These are phyloP conservation scores for Isatis lusitanica DNA, from an alignment of 441 rosid genomes.

Conservation along the genomic window DNA sequence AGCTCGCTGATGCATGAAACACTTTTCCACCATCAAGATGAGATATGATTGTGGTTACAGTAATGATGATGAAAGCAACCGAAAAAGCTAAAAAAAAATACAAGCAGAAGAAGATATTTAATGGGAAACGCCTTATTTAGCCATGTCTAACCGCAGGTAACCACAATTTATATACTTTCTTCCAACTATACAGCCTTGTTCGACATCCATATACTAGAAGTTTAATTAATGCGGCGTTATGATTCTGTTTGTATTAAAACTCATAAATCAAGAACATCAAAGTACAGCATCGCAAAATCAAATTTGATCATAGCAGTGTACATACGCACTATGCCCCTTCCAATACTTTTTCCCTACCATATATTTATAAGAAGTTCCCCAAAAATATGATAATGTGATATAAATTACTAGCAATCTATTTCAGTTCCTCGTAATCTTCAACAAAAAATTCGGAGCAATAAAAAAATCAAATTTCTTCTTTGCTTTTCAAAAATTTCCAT, in stretches of 20 bases:
- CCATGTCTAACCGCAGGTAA: slow-evolving; percentile 30
- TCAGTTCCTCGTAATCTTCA: no score
- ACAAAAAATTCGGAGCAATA: no score
- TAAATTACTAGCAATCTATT: no score
- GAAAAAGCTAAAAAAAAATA: slow-evolving; percentile 55
- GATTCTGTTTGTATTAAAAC: not conserved
- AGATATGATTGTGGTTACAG: slow-evolving; percentile 56
- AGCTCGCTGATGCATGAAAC: no score
- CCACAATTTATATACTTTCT: slow-evolving; percentile 59
- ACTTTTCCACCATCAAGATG: no score
- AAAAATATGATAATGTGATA: no score
- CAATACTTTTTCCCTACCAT: not conserved
- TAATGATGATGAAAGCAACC: slow-evolving; percentile 55
- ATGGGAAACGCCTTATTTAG: slow-evolving; percentile 54
- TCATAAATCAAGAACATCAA: slow-evolving; percentile 2
- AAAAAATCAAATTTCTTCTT: no score
- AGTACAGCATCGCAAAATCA: no score
- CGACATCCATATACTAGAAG: slow-evolving; percentile 40
- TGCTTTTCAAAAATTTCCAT: no score
- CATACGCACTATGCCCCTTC: no score
- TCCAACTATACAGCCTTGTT: slow-evolving; percentile 49
- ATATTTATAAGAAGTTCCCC: not conserved
- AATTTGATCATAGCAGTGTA: no score
- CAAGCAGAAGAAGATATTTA: slow-evolving; percentile 51
- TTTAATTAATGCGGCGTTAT: not conserved